Base-by-base conservation (phyloP, 495 filamentous ascomycete species). In the Rhizodiscina lignyota region DNA sequence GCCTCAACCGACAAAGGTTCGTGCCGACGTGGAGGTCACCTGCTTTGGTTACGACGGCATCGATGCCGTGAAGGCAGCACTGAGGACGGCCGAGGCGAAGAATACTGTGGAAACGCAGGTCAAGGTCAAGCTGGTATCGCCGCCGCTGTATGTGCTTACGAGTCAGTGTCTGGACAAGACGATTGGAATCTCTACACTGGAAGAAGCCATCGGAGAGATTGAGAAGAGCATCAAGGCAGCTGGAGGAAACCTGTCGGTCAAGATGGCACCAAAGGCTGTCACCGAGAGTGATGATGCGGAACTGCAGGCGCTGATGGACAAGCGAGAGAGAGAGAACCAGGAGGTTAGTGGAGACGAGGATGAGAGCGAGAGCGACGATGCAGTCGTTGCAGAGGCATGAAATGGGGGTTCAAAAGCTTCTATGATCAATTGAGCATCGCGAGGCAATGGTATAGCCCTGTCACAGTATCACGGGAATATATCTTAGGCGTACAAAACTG, bases 11-110 rank as follows among this genome's bases (percentile, higher is more conserved):
- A 96, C 86, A 32, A 97, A 97, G 62, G 83, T 97, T 37, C 87
- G 89, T 51, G 83, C 89, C 43, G 89, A 97, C 60, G 79, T 97
- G 36, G 89, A 94, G 60, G 89, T 94, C 32, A 94, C 85, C 35
- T 97, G 89, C 66, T 97, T 94, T 63, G 79, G 79, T 24, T 97
- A 97, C 58, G 89, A 96, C 39, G 89, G 89, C 49, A 96, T 97
- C 66, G 89, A 96, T 49, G 89, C 89, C 20, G 85, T 97, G 51
- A 97, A 97, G 70, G 61, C 68, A 5, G 83, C 86, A 27, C 66
- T 94, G 33, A 74, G 83, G 48, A 77, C 73, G 33, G 86, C 86
- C 35, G 86, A 94, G 59, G 81, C 77, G 34, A 72, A 76, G 48
- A 92, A 89, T 65, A 93, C 83, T 20, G 60, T 67, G 30, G 85